Percentiles rank a stretch among this genome's conserved stretches.
Conservation (phyloP, 306 rosid species). For the Citrullus mucosospermus region DNA sequence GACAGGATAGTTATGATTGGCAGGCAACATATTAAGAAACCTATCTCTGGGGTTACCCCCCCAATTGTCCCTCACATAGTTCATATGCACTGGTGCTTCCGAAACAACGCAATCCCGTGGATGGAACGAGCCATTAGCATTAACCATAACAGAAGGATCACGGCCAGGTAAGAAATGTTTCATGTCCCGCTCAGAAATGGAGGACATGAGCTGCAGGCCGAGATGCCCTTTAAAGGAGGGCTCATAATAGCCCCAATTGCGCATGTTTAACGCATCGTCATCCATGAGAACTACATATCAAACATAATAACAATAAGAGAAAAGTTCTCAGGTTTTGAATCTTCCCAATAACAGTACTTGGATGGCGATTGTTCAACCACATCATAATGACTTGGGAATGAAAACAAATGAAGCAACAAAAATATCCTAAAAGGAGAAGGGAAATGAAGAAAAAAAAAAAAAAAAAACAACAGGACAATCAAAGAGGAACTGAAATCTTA, state of each 20-base stretch:
- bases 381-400: neutral
- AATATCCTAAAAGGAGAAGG: neutral
- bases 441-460: neutral
- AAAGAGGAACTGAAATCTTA: neutral
- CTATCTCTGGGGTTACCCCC: conserved; percentile 56
- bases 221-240: conserved; percentile 81
- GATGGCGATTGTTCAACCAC: neutral
- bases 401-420: neutral
- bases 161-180: conserved; percentile 67
- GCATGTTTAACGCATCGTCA: conserved; percentile 83
- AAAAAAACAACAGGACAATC: neutral
- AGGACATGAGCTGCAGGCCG: conserved; percentile 87
- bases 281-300: conserved; percentile 72
- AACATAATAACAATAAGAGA: conserved; percentile 16
- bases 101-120: conserved; percentile 58
- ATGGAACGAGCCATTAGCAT: conserved; percentile 47
- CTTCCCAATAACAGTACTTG: neutral
- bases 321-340: conserved; percentile 14
- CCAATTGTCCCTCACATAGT: conserved; percentile 74
- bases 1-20: conserved; percentile 51
- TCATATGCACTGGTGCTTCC: conserved; percentile 42
- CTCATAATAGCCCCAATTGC: conserved; percentile 97
- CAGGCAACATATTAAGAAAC: conserved; percentile 62
- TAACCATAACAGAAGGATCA: conserved; percentile 50
- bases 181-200: conserved; percentile 67